Evolutionary conservation across 345 rosid species (phyloP).

Genomic region (Arabis alpina): DNA sequence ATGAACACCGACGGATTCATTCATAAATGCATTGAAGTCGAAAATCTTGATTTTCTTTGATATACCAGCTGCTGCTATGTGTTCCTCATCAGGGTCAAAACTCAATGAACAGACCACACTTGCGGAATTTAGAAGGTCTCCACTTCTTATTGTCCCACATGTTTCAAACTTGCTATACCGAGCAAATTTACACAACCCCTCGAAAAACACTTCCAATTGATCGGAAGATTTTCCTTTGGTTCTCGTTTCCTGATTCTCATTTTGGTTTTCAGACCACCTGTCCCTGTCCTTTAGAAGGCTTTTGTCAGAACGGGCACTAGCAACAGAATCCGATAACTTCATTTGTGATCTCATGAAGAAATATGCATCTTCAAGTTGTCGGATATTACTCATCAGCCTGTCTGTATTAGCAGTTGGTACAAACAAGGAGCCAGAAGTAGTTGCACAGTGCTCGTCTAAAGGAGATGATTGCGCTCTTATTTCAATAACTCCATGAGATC

Average conservation of each 20-base stretch:
- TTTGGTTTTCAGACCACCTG: conserved; percentile 45
- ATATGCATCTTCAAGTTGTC: conserved; percentile 79
- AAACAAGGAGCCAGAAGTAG: conserved; percentile 43
- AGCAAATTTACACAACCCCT: conserved; percentile 79
- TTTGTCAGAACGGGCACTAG: conserved; percentile 46
- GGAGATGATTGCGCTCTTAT: conserved; percentile 38
- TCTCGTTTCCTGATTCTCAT: conserved; percentile 41
- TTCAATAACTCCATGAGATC: conserved; percentile 38
- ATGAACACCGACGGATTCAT: conserved; percentile 74
- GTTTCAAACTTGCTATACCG: conserved; percentile 75
- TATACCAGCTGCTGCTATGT: conserved; percentile 92
- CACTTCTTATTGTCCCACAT: conserved; percentile 70
- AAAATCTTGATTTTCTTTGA: conserved; percentile 85
- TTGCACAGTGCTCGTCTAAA: conserved; percentile 34
- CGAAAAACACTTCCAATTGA: conserved; percentile 68
- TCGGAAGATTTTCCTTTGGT: conserved; percentile 49
- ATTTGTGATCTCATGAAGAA: conserved; percentile 70
- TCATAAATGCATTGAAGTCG: conserved; percentile 67
- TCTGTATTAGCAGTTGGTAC: conserved; percentile 47
- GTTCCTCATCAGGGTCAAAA: conserved; percentile 77
- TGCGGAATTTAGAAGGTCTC: conserved; percentile 72
- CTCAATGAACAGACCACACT: conserved; percentile 85
- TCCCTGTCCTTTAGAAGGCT: conserved; percentile 48
- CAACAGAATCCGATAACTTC: conserved; percentile 45
- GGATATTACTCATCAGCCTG: conserved; percentile 62